Evolutionary conservation across 345 rosid genomes (phyloP).

Genomic region (Syzygium aqueum): DNA sequence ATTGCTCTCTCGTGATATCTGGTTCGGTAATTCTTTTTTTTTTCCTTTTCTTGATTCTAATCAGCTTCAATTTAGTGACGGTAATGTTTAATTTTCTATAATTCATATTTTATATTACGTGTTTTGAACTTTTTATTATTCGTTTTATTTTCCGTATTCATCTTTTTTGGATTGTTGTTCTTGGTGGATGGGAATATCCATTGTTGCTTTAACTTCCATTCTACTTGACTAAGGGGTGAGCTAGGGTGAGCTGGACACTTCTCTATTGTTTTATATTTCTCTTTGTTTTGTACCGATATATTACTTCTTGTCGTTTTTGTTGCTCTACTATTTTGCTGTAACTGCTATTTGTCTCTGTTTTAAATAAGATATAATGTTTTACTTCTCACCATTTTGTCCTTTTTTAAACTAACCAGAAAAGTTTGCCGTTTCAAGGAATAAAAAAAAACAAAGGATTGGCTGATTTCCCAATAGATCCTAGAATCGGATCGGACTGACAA

Average conservation of each 20-base stretch:
- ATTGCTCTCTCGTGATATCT: too few relatives aligned
- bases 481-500: too few relatives aligned
- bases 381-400: not conserved
- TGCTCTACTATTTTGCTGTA: too few relatives aligned
- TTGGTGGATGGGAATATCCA: not conserved
- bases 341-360: not conserved
- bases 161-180: not conserved
- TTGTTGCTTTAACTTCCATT: not conserved
- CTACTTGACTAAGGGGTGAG: not conserved
- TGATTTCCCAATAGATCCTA: too few relatives aligned
- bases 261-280: not conserved
- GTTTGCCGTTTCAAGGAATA: not conserved
- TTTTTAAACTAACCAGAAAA: not conserved
- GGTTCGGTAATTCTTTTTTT: too few relatives aligned
- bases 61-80: too few relatives aligned
- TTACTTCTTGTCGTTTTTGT: not conserved
- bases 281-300: not conserved
- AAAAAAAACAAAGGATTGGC: too few relatives aligned
- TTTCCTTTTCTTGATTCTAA: too few relatives aligned
- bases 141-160: too few relatives aligned
- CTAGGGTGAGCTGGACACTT: not conserved
- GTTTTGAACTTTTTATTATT: too few relatives aligned
- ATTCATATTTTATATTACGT: too few relatives aligned
- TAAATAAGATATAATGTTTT: not conserved
- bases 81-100: too few relatives aligned